Percentiles rank a stretch among this genome's conserved stretches.
Conservation (phyloP, 2,329 filamentous ascomycete species). For the Huntiella abstrusa region DNA sequence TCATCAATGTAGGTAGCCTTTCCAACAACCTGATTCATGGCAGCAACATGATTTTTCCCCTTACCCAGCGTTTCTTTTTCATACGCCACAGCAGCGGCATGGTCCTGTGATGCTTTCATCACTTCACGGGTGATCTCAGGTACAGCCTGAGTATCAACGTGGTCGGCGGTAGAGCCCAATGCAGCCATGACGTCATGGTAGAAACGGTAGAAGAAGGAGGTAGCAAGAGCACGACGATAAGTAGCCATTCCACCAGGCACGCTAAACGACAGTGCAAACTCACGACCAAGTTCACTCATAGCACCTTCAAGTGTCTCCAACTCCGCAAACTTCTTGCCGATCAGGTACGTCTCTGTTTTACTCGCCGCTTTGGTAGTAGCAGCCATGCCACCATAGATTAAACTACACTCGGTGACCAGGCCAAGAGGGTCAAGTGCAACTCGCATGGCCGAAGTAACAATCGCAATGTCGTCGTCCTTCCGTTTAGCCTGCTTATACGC, state of each 20-base stretch:
- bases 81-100: conserved; percentile 56
- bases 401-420: conserved; percentile 51
- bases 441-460: conserved; percentile 74
- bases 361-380: conserved; percentile 77
- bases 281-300: conserved; percentile 74
- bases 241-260: conserved; percentile 97
- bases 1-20: conserved; percentile 96
- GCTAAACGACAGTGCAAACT: conserved; percentile 76
- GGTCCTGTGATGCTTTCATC: conserved; percentile 63
- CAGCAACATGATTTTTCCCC: conserved; percentile 71
- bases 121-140: conserved; percentile 72
- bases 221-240: conserved; percentile 73
- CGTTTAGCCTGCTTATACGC: conserved; percentile 94
- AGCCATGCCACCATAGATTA: conserved; percentile 93
- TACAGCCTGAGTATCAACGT: conserved; percentile 53
- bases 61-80: conserved; percentile 69
- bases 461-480: conserved; percentile 96
- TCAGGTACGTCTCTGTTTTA: conserved; percentile 52
- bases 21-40: conserved; percentile 81
- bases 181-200: conserved; percentile 70
- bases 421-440: conserved; percentile 52
- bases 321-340: conserved; percentile 63
- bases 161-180: conserved; percentile 23
- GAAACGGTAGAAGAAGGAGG: conserved; percentile 94
- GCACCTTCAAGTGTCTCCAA: conserved; percentile 69